Base-by-base conservation (phyloP, 495 filamentous ascomycete species). In the Penicillium lagena region DNA sequence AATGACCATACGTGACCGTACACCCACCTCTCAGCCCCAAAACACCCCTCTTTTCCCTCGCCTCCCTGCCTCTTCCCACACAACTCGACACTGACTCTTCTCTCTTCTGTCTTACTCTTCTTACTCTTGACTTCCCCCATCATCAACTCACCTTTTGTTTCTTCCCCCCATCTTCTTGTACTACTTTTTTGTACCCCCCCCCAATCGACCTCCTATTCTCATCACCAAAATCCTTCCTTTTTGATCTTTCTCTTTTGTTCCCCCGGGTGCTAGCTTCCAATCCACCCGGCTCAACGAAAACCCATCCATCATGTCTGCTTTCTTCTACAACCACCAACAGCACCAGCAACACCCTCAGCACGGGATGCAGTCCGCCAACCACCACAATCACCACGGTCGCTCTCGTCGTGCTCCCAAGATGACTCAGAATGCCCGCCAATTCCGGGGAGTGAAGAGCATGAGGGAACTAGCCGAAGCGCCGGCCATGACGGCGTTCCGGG, bases 401-500 rank as follows among this genome's bases (percentile, higher is more conserved):
- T 89, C 89, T 56, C 85, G 94, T 57, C 81, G 93, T 67, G 89
- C 83, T 39, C 89, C 91, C 45, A 80, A 90, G 58, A 73, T 93
- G 52, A 79, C 85, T 40, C 87, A 90, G 52, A 86, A 90, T 66
- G 71, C 83, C 32, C 87, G 88, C 66, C 89, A 91, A 63, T 89
- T 87, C 64, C 85, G 85, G 41, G 83, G 80, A 41, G 80, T 86
- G 29, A 77, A 87, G 59, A 90, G 82, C 55, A 89, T 89, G 78
- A 89, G 93, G 66, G 94, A 97, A 64, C 67, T 90, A 42, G 86
- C 83, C 54, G 90, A 96, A 58, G 75, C 82, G 37, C 80, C 82
- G 32, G 76, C 82, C 30, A 75, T 90, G 37, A 76, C 76, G 37
- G 80, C 82, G 47, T 95, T 89, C 68, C 85, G 90, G 46, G 77